Conservation (phyloP, 352 stramenopile species). For the Phytophthora cryptogea region DNA sequence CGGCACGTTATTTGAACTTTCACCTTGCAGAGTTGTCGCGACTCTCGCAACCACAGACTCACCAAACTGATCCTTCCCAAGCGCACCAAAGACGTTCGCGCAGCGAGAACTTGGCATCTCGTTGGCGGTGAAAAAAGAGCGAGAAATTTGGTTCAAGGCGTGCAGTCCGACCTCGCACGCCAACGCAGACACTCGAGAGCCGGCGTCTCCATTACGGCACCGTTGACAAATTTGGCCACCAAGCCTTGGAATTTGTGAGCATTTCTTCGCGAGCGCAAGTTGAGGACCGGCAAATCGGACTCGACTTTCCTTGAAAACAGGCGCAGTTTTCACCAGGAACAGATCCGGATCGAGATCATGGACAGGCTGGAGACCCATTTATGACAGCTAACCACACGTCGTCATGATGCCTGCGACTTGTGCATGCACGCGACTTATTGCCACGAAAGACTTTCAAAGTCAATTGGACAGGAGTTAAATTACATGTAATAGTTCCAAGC, state of each 20-base stretch:
- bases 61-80: constrained; percentile 3
- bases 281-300: constrained; percentile 23
- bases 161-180: constrained; percentile 2
- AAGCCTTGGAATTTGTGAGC: background rate
- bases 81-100: constrained; percentile 1
- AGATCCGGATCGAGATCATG: constrained; percentile 26
- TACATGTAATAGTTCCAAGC: background rate
- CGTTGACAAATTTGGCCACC: constrained; percentile 11
- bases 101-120: constrained; percentile 17
- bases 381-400: constrained; percentile 5
- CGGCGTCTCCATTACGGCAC: constrained; percentile 5
- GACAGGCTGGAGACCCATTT: constrained; percentile 8
- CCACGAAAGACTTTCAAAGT: too few relatives aligned
- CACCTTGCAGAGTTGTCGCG: background rate
- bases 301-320: constrained; percentile 23
- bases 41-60: background rate
- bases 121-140: constrained; percentile 24
- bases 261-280: constrained; percentile 26
- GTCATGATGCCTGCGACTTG: constrained; percentile 10
- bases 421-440: constrained; percentile 6
- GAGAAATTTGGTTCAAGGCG: background rate
- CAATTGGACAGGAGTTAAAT: background rate
- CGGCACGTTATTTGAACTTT: background rate
- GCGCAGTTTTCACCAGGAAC: constrained; percentile 26
- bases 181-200: constrained; percentile 10